Conservation (phyloP, 768 basidiomycete genomes). For the Hirschioporus abietinus region DNA sequence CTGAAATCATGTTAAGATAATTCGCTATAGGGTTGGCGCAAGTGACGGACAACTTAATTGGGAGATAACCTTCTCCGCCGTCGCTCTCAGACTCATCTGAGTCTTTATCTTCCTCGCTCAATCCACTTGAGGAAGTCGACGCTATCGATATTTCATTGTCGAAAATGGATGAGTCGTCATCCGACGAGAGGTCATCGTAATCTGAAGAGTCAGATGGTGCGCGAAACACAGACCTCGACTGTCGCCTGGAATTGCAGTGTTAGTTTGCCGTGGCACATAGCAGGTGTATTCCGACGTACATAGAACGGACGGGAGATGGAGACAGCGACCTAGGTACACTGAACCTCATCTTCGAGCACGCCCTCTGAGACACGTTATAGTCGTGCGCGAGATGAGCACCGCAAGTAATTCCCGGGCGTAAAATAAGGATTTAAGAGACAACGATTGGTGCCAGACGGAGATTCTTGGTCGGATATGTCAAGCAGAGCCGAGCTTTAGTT, state of each 20-base stretch:
- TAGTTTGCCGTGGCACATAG: constrained; percentile 11
- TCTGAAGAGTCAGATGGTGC: constrained; percentile 45
- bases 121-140: constrained; percentile 17
- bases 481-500: no score
- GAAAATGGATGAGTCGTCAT: constrained; percentile 11
- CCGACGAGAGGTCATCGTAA: constrained; percentile 16
- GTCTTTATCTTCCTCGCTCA: constrained; percentile 31
- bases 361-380: no score
- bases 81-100: constrained; percentile 36
- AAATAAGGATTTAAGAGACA: no score
- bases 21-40: neutral
- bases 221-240: constrained; percentile 50
- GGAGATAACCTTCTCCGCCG: constrained; percentile 29
- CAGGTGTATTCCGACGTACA: constrained; percentile 11
- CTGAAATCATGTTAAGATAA: constrained; percentile 17
- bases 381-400: no score
- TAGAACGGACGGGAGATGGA: constrained; percentile 41
- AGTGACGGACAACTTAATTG: constrained; percentile 9
- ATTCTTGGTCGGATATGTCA: no score
- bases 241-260: neutral
- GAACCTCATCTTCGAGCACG: constrained; percentile 40
- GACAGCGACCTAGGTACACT: constrained; percentile 47
- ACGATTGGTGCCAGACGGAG: no score
- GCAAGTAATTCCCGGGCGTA: no score
- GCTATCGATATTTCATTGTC: neutral